phyloP scores from a whole-genome alignment of 257 asterid species.

The Solanum bulbocastanum region DNA sequence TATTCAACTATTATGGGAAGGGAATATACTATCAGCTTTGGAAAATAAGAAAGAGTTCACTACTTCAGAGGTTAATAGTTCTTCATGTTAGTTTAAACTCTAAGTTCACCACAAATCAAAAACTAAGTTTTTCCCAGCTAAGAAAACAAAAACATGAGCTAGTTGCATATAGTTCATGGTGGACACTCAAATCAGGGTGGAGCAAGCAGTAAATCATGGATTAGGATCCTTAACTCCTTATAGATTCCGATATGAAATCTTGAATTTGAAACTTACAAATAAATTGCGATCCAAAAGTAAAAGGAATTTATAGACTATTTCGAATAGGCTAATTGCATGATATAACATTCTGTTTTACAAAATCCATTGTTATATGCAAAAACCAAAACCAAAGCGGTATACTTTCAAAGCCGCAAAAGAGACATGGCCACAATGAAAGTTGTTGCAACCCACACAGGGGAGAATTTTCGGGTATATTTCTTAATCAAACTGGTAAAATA shows the following conservation, averaged over 20 bases:
- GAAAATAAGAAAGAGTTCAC: background rate
- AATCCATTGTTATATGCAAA: background rate
- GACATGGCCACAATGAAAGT: background rate
- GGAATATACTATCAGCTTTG: background rate
- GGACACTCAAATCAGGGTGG: background rate
- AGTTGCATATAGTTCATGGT: background rate
- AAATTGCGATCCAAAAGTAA: background rate
- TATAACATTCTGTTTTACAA: background rate
- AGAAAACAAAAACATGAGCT: background rate
- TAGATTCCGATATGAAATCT: background rate
- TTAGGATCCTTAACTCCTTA: background rate
- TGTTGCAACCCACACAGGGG: background rate
- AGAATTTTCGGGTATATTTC: background rate
- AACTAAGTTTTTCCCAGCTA: background rate
- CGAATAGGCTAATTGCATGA: background rate
- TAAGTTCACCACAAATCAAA: background rate
- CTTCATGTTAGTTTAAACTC: background rate
- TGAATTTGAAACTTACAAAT: background rate
- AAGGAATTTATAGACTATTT: background rate
- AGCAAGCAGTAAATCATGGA: background rate
- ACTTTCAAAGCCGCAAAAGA: background rate
- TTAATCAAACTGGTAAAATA: background rate
- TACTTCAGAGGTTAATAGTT: background rate
- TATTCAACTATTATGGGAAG: background rate
- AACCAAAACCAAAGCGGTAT: background rate